A percentile compares a stretch with the other conserved stretches of the same genome.
These are phyloP conservation scores for Xylaria sp. DNA, from an alignment of 2,329 filamentous ascomycete genomes.

Conservation along the genomic window DNA sequence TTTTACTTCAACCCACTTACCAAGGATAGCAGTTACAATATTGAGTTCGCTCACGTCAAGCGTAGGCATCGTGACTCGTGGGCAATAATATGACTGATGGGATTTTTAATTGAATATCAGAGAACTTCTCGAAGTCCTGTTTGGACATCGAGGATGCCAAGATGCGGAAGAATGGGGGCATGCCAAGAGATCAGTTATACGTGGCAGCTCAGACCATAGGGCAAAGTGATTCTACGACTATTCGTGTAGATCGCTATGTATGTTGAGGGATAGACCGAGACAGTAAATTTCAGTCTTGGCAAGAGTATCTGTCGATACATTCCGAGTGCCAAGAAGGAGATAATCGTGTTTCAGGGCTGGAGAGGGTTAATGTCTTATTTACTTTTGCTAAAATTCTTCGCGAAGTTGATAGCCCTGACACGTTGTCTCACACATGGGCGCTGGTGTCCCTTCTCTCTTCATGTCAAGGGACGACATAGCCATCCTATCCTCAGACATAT, in stretches of 20 bases:
- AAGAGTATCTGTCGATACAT: constrained; percentile 29
- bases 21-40: constrained; percentile 60
- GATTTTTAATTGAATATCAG: constrained; percentile 3
- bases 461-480: not conserved
- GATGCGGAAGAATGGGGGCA: not conserved
- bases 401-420: constrained; percentile 1
- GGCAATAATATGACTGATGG: not conserved
- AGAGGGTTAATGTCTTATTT: not conserved
- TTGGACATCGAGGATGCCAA: constrained; percentile 20
- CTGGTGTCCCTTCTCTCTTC: constrained; percentile 1
- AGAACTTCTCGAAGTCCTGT: constrained; percentile 5
- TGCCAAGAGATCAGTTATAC: constrained; percentile 43
- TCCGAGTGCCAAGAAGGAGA: constrained; percentile 21
- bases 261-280: constrained; percentile 34
- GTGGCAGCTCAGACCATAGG: constrained; percentile 15
- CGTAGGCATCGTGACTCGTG: constrained; percentile 54
- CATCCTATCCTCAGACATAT: constrained; percentile 5
- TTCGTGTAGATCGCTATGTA: constrained; percentile 36
- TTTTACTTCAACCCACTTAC: constrained; percentile 46
- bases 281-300: constrained; percentile 45
- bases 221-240: constrained; percentile 27
- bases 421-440: constrained; percentile 29
- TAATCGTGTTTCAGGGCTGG: constrained; percentile 21
- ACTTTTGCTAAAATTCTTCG: not conserved
- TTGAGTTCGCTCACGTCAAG: constrained; percentile 65